Base-by-base conservation (phyloP, 2,329 filamentous ascomycete species). In the Fusarium dlaminii region DNA sequence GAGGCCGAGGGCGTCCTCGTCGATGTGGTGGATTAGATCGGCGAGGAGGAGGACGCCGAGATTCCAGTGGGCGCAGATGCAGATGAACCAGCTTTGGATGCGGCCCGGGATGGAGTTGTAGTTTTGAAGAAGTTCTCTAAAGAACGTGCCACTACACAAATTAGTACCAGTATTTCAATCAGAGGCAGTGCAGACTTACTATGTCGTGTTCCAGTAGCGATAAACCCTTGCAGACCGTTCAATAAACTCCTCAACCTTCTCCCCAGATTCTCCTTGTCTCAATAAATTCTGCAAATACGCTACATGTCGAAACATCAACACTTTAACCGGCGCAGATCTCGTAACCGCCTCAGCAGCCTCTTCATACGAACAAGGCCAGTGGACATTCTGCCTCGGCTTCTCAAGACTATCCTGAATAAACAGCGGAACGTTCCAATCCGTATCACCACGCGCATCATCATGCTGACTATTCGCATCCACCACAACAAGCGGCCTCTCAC, bases 31-130 rank as follows among this genome's bases (percentile, higher is more conserved):
- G n/a, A 91, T 79, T 10, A 86, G 77, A 63, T 91, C 88, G 34
- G 88, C 87, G 6, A 90, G 80, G 34, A 90, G 82, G 46, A 91
- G 83, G 0, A 84, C 82, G 2, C 85, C 88, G 2, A 91, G 84
- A 70, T 90, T 87, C 88, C 88, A 90, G 67, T 90, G 89, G 0
- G 86, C 85, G 0, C 85, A 82, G 37, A 91, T 84, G 65, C 88
- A 86, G 14, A 89, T 82, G 63, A 89, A 90, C 89, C 89, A 91
- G 22, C 87, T 88, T 71, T 88, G 87, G 12, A 90, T 84, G 6
- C 86, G 86, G 4, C 84, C 74, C 0, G 88, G 87, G 1, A 90
- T 83, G 0, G 79, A 75, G n/a, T 85, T 79, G 65, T 89, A 88
- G 69, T 87, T 79, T 9, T 81, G 79, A 9, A 89, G 79, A 34